phyloP scores from a whole-genome alignment of 805 yeast species.

The Zygosaccharomyces lentus region DNA sequence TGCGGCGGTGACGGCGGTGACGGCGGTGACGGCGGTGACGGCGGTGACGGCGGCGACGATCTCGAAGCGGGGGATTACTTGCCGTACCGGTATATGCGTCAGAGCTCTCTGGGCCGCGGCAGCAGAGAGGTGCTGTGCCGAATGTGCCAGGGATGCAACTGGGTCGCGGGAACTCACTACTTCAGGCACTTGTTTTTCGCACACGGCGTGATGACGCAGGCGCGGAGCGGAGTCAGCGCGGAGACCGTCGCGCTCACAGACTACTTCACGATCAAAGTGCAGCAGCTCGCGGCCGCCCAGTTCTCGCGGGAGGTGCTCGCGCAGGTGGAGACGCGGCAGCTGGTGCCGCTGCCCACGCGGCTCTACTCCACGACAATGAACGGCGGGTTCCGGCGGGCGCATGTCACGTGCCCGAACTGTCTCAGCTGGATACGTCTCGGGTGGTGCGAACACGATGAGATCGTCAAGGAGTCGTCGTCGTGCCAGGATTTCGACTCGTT shows the following conservation, averaged over 20 bases:
- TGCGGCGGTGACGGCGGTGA: neutral
- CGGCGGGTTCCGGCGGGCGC: constrained; percentile 16
- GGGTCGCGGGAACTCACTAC: constrained; percentile 14
- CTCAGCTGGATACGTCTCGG: constrained; percentile 19
- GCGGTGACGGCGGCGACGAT: neutral
- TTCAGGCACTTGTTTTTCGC: constrained; percentile 23
- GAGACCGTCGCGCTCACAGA: constrained; percentile 1
- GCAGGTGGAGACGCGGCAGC: neutral
- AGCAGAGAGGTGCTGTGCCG: constrained; percentile 20
- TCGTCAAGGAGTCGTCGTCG: constrained; percentile 14
- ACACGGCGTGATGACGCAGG: constrained; percentile 22
- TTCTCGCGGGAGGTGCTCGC: no score
- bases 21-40: no score
- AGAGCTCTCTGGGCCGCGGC: constrained; percentile 1
- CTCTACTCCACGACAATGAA: constrained; percentile 14
- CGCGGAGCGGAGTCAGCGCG: neutral
- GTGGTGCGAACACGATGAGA: constrained; percentile 19
- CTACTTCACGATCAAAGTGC: constrained; percentile 7
- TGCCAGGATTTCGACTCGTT: constrained; percentile 15
- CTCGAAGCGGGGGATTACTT: neutral
- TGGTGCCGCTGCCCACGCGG: constrained; percentile 20
- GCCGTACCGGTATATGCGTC: constrained; percentile 13
- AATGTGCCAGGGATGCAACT: constrained; percentile 23
- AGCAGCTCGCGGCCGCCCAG: neutral
- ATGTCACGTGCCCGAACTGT: constrained; percentile 20